Evolutionary conservation across 352 stramenopile genomes (phyloP), one percentile per base, ranked within the genome.

Genomic region (Globisporangium cederbergense): DNA sequence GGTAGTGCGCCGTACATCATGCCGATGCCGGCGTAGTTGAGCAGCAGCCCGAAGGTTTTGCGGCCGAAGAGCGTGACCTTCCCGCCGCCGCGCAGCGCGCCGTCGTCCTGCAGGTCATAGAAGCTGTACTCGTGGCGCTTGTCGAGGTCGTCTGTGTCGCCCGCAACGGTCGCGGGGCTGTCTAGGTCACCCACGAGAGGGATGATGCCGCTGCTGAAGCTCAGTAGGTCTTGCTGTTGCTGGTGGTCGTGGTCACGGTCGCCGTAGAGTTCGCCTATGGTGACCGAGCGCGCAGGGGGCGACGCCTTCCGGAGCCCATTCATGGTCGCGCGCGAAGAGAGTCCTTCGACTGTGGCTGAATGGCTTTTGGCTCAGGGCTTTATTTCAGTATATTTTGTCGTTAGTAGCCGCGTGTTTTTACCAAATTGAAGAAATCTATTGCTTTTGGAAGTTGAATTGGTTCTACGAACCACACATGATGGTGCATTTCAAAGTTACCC

Each of bases 1-100:
- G 82, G 81, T n/a, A 93, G 65, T 8, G 81, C 80, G 30, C 81
- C 83, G 70, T 90, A 90, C 38, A 92, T 66, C 25, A 81, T 68
- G 2, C 86, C 86, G 58, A 92, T 88, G 40, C 60, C 74, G 3
- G 75, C 74, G 47, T 93, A 93, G 58, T 92, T 89, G 45, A 91
- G 54, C 45, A 95, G 55, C 8, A 95, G 57, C 0, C 87, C 87
- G n/a, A 84, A 47, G 1, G 71, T 75, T 2, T 64, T 62, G 34
- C 75, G 66, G n/a, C 72, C 77, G 52, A 81, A 68, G 16, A 95
- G 72, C 50, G 66, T 49, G 54, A 81, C 67, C 28, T 73, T 67
- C 49, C 84, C 84, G 36, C 86, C 86, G 16, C 70, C 59, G 30
- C 86, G 79, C 40, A 95, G 58, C 30, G 86, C 79, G 47, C 83